These are phyloP conservation scores for Artemisia argyi DNA, from an alignment of 129 eudicot genomes.

Conservation along the genomic window DNA sequence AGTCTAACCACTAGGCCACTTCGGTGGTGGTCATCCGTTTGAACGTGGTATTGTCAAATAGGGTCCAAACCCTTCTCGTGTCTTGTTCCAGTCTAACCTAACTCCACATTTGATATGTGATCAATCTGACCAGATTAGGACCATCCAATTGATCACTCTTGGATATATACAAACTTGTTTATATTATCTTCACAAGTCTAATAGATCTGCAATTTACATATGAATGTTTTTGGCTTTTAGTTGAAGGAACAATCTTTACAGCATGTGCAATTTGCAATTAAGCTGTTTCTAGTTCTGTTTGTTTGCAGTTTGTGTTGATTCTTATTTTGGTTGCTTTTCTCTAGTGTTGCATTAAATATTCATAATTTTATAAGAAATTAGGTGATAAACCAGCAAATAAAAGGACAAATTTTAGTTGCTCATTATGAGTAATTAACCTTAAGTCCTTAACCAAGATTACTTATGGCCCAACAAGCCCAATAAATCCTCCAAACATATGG, in stretches of 20 bases:
- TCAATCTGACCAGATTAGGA: too few species aligned
- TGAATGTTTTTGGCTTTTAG: too few species aligned
- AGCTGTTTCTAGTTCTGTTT: not conserved
- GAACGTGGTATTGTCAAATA: too few species aligned
- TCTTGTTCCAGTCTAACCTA: not conserved
- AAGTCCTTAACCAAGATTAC: not conserved
- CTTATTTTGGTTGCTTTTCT: not conserved
- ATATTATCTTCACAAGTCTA: not conserved
- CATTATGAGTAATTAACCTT: too few species aligned
- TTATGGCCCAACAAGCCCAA: not conserved
- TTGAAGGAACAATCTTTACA: not conserved
- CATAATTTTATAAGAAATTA: not conserved
- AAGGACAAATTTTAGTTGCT: too few species aligned
- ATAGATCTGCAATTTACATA: not conserved
- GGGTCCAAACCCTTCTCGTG: not conserved
- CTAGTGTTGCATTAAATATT: not conserved
- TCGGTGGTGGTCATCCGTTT: too few species aligned
- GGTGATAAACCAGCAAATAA: too few species aligned
- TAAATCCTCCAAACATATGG: not conserved
- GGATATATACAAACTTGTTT: not conserved
- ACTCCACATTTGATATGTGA: not conserved
- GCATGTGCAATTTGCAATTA: not conserved
- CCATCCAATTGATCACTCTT: not conserved
- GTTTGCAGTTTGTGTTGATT: not conserved
- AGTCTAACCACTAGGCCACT: too few species aligned